These are phyloP conservation scores for Plasmodium reichenowi DNA, from an alignment of 169 alveolate species.

Conservation along the genomic window DNA sequence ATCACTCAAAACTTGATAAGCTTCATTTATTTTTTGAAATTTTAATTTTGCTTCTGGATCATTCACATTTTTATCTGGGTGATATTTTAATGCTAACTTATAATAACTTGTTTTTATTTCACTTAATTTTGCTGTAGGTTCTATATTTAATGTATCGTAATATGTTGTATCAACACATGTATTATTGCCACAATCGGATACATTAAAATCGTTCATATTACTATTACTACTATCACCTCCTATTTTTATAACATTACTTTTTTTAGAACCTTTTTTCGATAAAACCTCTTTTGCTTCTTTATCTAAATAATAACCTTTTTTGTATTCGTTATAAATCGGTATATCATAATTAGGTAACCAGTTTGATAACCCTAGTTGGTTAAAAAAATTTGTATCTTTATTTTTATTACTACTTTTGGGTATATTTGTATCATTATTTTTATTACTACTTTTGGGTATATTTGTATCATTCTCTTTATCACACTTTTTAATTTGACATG, in stretches of 20 bases:
- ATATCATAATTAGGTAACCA: slow-evolving; percentile 9
- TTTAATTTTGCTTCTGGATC: slow-evolving; percentile 80
- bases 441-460: not conserved
- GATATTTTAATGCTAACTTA: slow-evolving; percentile 93
- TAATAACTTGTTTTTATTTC: slow-evolving; percentile 93
- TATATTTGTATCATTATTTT: not conserved
- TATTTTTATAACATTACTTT: not conserved
- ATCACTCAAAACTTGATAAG: slow-evolving; percentile 82
- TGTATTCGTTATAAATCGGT: slow-evolving; percentile 19
- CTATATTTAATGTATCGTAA: slow-evolving; percentile 79
- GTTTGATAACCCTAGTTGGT: not conserved
- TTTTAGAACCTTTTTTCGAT: not conserved
- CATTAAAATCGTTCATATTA: not conserved
- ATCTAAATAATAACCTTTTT: slow-evolving; percentile 43
- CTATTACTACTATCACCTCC: not conserved
- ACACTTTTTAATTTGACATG: not conserved
- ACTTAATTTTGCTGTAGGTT: slow-evolving; percentile 86
- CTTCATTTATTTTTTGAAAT: slow-evolving; percentile 86
- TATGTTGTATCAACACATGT: slow-evolving; percentile 78
- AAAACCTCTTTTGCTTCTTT: slow-evolving; percentile 32
- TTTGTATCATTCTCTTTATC: not conserved
- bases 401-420: not conserved
- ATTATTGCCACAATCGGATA: not conserved
- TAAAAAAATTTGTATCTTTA: slow-evolving; percentile 11
- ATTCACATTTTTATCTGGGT: slow-evolving; percentile 94